Evolutionary conservation across 805 yeast genomes (phyloP), one percentile per base, ranked within the genome.

Genomic region (Candida arabinofermentans): DNA sequence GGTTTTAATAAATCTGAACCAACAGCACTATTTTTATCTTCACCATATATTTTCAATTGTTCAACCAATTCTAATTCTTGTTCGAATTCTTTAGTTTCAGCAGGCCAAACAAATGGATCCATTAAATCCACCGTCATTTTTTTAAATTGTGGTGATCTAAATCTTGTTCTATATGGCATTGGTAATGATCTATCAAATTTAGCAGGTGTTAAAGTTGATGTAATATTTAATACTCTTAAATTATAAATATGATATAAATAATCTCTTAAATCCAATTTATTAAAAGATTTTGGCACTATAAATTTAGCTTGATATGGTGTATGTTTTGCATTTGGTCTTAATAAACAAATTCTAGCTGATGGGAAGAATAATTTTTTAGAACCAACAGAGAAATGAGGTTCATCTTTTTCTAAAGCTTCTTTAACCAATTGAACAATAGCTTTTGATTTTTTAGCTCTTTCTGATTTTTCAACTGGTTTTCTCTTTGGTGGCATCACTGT

Each of bases 241-340:
- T 96, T 96, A 58, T 93, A 93, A 4, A 93, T 71, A 55, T 90
- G 81, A 77, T 81, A 93, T 48, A 93, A 71, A 59, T 93, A 93
- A 67, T 93, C 99, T 63, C 99, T 79, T 47, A 93, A 72, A 63
- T 91, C 98, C 68, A 93, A 72, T 63, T 90, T 91, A 71, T 93
- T 93, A 74, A 93, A 90, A 41, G 86, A 79, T 58, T 85, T 79
- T 13, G 99, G 99, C 16, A 95, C 99, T 49, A 86, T 79, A 65
- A 93, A 93, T 62, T 88, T 89, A 37, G 98, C 98, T 65, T 89
- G 97, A 67, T 86, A 90, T 36, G 99, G 99, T 0, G 96, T 86
- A 65, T 87, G 96, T 58, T 86, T 86, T n/a, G 98, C 96, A 57
- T 86, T 86, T 33, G 97, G 96, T 59, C 96, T 77, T 48, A 93